Conservation (phyloP, 768 basidiomycete species). For the Calocybe gangraenosa region DNA sequence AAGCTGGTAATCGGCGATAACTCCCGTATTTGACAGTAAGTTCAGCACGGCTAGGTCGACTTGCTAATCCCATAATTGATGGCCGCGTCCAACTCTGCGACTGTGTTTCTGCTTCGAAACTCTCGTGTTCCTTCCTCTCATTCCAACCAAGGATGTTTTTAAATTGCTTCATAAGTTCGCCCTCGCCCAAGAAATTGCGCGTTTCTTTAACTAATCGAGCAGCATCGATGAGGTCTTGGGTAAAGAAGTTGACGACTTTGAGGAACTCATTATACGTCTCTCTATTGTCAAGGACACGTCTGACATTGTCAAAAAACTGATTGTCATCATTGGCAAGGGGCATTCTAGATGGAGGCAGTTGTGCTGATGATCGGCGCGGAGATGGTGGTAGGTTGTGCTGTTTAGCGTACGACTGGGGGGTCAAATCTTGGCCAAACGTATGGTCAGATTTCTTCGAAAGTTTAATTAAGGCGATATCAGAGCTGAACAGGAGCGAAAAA, state of each 20-base stretch:
- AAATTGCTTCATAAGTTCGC: conserved; percentile 78
- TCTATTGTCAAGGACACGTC: conserved; percentile 62
- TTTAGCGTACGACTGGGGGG: conserved; percentile 33
- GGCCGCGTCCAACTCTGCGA: conserved; percentile 50
- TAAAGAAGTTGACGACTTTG: conserved; percentile 91
- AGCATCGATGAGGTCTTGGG: conserved; percentile 89
- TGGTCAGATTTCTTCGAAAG: conserved; percentile 36
- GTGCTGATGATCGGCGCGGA: conserved; percentile 21
- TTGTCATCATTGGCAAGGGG: conserved; percentile 40
- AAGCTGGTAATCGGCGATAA: conserved; percentile 78
- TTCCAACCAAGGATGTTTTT: conserved; percentile 88
- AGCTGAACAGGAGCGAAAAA: conserved; percentile 6
- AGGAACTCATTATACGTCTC: conserved; percentile 93
- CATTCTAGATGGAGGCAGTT: conserved; percentile 24
- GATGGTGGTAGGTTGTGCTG: conserved; percentile 28
- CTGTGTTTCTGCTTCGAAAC: conserved; percentile 44
- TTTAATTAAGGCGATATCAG: not conserved
- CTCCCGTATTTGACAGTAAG: conserved; percentile 77
- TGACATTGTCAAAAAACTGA: conserved; percentile 92
- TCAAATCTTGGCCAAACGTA: conserved; percentile 31
- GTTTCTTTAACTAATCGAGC: conserved; percentile 79
- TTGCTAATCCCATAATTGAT: conserved; percentile 34
- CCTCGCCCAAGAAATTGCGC: conserved; percentile 69
- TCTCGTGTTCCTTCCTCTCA: conserved; percentile 60
- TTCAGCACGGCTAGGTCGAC: conserved; percentile 59